Evolutionary conservation across 768 basidiomycete genomes (phyloP), one percentile per base, ranked within the genome.

Genomic region (Boletellus sp.): DNA sequence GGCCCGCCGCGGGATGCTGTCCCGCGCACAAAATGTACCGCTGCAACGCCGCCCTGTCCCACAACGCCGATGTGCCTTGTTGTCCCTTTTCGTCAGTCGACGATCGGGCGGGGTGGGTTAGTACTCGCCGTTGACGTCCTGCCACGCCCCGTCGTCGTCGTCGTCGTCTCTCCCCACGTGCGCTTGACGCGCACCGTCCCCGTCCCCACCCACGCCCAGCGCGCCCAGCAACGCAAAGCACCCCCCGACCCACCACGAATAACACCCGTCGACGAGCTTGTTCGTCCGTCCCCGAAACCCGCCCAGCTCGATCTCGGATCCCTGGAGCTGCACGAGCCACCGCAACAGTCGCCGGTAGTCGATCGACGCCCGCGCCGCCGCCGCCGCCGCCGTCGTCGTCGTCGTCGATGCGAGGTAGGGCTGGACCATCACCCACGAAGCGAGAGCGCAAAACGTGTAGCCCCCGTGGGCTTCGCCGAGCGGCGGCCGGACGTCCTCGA

Each of bases 241-340:
- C 0, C 94, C 94, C 2, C 91, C 96, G 20, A 92, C 90, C 96
- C 95, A 99, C 96, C 96, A 99, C n/a, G 88, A 85, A 68, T 99
- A 99, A 68, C 96, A 99, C 4, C 95, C 96, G 60, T 99, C 96
- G 0, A 99, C 95, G n/a, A 99, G 78, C 67, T 99, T 99, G 66
- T 98, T 99, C 56, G 92, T 91, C 46, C 96, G 75, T 0, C 96
- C 96, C 48, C 78, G 79, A 70, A 99, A 98, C 2, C 96, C 96
- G 3, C 94, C 95, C 9, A 93, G 74, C 62, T 98, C 95, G 11
- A 79, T 76, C 37, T 84, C 84, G 2, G 71, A 68, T 0, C 92
- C 94, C 64, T 98, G 95, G 84, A 96, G 87, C 38, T 84, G 74
- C 4, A 80, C 83, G 3, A 87, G 76, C 94, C 94, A 98, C 5